Conservation (phyloP, 495 filamentous ascomycete genomes). For the Aspergillus affinis region DNA sequence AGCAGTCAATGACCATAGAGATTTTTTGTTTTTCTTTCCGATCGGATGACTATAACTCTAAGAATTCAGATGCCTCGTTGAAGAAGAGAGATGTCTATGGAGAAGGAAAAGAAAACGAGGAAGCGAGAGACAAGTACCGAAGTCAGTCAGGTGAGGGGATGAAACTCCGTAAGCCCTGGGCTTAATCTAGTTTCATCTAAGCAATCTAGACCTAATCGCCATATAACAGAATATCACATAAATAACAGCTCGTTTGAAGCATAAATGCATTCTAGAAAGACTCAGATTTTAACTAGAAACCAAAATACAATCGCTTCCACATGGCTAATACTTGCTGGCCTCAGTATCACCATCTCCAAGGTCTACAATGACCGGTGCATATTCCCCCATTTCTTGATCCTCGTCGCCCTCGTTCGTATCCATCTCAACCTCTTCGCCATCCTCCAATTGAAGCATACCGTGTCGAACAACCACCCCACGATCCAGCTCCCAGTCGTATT, state of each 20-base stretch:
- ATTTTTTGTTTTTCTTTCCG: background rate
- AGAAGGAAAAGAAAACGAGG: background rate
- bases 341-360: constrained; percentile 28
- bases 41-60: too few relatives aligned
- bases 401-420: constrained; percentile 73
- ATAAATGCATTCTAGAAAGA: background rate
- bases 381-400: constrained; percentile 84
- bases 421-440: constrained; percentile 75
- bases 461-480: constrained; percentile 53
- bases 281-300: background rate
- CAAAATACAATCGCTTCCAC: background rate
- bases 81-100: too few relatives aligned
- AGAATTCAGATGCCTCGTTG: too few relatives aligned
- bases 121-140: background rate
- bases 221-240: too few relatives aligned
- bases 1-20: constrained; percentile 1
- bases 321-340: background rate
- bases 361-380: constrained; percentile 80
- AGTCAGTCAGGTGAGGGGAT: background rate
- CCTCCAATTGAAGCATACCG: constrained; percentile 70
- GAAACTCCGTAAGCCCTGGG: background rate
- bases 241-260: too few relatives aligned
- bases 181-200: too few relatives aligned
- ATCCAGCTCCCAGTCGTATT: constrained; percentile 66
- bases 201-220: too few relatives aligned